These are phyloP conservation scores for Penicillium sumatraense DNA, from an alignment of 2,329 filamentous ascomycete species.

Conservation along the genomic window DNA sequence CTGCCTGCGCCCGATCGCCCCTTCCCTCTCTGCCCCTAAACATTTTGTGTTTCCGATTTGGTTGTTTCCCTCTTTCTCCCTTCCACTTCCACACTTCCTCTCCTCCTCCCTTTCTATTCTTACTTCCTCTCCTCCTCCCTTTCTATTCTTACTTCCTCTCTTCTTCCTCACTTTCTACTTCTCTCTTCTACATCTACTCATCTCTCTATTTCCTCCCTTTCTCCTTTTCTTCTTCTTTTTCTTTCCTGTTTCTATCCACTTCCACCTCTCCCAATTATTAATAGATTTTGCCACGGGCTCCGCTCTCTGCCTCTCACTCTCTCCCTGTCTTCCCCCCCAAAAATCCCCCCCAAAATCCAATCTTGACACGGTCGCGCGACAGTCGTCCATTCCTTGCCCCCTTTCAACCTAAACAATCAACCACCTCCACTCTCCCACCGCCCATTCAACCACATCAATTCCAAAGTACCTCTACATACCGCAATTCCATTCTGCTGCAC, in stretches of 20 bases:
- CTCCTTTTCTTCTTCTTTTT: conserved; percentile 19
- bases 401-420: conserved; percentile 6
- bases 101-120: conserved; percentile 15
- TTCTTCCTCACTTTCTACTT: conserved; percentile 25
- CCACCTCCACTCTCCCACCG: conserved; percentile 7
- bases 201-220: conserved; percentile 17
- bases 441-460: neutral
- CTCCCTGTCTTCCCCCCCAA: neutral
- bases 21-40: conserved; percentile 6
- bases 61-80: conserved; percentile 2
- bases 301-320: neutral
- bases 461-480: conserved; percentile 1
- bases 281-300: conserved; percentile 21
- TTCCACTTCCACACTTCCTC: conserved; percentile 24
- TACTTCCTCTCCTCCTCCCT: conserved; percentile 6
- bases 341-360: conserved; percentile 1
- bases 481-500: neutral
- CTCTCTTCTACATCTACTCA: conserved; percentile 3
- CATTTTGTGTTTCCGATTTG: conserved; percentile 6
- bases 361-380: conserved; percentile 29
- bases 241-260: conserved; percentile 6
- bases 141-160: conserved; percentile 15
- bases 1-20: neutral
- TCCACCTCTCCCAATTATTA: conserved; percentile 15
- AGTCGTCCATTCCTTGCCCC: conserved; percentile 33